Evolutionary conservation across 2,329 filamentous ascomycete genomes (phyloP), one percentile per base, ranked within the genome.

Genomic region (Botrytis fabae): DNA sequence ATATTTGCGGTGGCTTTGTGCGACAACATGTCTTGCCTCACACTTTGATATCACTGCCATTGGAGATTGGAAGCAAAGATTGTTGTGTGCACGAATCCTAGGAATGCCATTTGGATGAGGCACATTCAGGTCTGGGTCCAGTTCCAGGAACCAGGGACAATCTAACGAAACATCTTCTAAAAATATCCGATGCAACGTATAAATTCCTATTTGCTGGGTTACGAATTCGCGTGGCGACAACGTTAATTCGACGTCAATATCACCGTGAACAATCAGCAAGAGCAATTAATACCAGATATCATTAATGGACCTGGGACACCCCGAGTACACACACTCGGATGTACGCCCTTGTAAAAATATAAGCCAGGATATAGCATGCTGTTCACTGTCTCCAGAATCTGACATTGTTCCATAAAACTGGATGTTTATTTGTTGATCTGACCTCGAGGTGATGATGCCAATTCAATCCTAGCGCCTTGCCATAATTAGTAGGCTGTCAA

Each of bases 1-100:
- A 51, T 42, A 59, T 44, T 59, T 42, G 44, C n/a, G n/a, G 65
- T 57, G 46, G n/a, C n/a, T 69, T 73, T 61, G 65, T 70, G 65
- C 46, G 32, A 54, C 71, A 22, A 3, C 22, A 28, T 57, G 38
- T 35, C 46, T 66, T 71, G 61, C 60, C 28, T 28, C 28, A 28
- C 28, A 28, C n/a, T 32, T 12, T 38, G 18, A 14, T 28, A 38
- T 38, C 38, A 38, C 7, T 38, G 38, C 7, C 51, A n/a, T 42
- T 9, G n/a, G 8, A 18, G 25, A 42, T 62, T 25, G 60, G 16
- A 25, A 42, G 42, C 4, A 40, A 44, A 63, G 38, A 8, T 46
- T 28, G 48, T 28, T n/a, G 54, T 12, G 35, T 46, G 25, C 20
- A 22, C 32, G 40, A 32, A 35, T 61, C 35, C 22, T n/a, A 25